Conservation (phyloP, 352 stramenopile species). For the Pythium phragmiticola region DNA sequence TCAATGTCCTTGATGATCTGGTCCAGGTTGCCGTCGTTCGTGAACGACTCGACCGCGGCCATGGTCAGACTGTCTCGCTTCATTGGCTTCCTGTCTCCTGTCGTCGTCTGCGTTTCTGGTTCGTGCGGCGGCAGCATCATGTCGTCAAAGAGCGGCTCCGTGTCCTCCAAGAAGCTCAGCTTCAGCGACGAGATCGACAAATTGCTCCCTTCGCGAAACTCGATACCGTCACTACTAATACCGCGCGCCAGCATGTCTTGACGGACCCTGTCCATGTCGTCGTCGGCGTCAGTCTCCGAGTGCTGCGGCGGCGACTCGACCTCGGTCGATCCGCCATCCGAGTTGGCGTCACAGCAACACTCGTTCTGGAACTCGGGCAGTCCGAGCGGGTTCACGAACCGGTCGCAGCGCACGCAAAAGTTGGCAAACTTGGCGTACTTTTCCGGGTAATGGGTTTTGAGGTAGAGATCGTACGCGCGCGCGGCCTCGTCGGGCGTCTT, state of each 20-base stretch:
- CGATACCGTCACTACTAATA: constrained; percentile 19
- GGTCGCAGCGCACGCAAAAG: constrained; percentile 78
- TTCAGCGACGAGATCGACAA: constrained; percentile 71
- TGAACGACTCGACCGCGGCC: constrained; percentile 69
- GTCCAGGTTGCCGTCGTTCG: constrained; percentile 70
- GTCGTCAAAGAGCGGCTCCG: constrained; percentile 64
- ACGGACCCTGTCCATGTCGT: constrained; percentile 37
- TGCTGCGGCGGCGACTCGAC: constrained; percentile 28
- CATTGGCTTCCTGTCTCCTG: constrained; percentile 21
- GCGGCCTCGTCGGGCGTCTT: constrained; percentile 86
- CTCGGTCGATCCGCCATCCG: constrained; percentile 22
- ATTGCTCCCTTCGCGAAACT: constrained; percentile 53
- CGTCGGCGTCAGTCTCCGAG: constrained; percentile 46
- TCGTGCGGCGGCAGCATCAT: constrained; percentile 42
- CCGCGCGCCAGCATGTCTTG: constrained; percentile 28
- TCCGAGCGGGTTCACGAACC: constrained; percentile 81
- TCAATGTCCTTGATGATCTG: constrained; percentile 79
- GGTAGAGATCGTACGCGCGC: constrained; percentile 78
- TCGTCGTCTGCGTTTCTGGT: background rate
- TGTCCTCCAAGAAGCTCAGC: constrained; percentile 69
- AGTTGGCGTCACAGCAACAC: constrained; percentile 51
- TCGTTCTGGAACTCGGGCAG: constrained; percentile 73
- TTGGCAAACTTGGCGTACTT: constrained; percentile 88
- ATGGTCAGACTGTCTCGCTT: constrained; percentile 74
- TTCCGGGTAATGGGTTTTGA: constrained; percentile 77